phyloP scores from a whole-genome alignment of 2,329 filamentous ascomycete species.

The Alternaria sp. region DNA sequence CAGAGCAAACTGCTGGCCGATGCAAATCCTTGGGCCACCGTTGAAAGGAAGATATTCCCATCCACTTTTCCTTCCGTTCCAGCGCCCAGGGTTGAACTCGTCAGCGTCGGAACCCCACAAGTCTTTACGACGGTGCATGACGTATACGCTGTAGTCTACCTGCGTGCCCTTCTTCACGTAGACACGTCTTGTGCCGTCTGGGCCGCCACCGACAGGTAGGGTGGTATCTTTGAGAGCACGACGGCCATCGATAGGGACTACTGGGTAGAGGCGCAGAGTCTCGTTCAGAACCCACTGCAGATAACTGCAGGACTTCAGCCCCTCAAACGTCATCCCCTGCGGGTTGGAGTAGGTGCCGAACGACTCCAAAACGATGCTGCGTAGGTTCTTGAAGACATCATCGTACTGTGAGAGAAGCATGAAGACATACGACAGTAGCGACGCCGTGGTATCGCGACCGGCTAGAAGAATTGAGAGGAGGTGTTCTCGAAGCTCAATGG shows the following conservation, averaged over 20 bases:
- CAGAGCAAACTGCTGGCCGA: constrained; percentile 47
- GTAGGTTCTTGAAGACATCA: constrained; percentile 44
- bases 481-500: constrained; percentile 78
- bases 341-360: constrained; percentile 55
- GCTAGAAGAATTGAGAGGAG: constrained; percentile 82
- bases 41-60: constrained; percentile 50
- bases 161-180: constrained; percentile 42
- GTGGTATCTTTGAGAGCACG: constrained; percentile 44
- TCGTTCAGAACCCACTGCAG: constrained; percentile 49
- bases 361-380: constrained; percentile 47
- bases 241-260: constrained; percentile 46
- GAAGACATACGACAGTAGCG: constrained; percentile 78
- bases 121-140: constrained; percentile 49
- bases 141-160: constrained; percentile 42
- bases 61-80: constrained; percentile 43
- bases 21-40: constrained; percentile 45
- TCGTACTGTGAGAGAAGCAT: constrained; percentile 50
- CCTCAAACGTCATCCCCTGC: constrained; percentile 53
- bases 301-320: constrained; percentile 45
- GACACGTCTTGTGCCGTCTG: constrained; percentile 45
- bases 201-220: constrained; percentile 49
- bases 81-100: constrained; percentile 49
- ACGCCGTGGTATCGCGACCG: constrained; percentile 85
- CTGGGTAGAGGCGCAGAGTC: constrained; percentile 46
- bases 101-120: constrained; percentile 51